Evolutionary conservation across 2,329 filamentous ascomycete genomes (phyloP).

Genomic region (Pseudogymnoascus sp.): DNA sequence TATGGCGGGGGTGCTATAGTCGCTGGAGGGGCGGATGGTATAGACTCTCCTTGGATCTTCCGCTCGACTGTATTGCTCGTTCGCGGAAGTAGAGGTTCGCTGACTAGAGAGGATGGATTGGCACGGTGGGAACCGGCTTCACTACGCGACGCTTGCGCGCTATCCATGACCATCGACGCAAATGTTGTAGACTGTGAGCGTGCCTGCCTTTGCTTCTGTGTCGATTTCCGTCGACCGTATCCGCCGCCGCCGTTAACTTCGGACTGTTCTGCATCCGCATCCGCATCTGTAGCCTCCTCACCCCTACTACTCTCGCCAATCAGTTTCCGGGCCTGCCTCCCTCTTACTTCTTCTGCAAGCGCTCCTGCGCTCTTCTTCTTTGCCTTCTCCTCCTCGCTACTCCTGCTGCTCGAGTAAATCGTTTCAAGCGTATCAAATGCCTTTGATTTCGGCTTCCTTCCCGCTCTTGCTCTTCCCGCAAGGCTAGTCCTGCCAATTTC

Average conservation of each 20-base stretch:
- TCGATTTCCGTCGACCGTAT: neutral
- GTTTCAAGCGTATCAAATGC: slow-evolving; percentile 58
- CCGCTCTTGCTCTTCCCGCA: slow-evolving; percentile 20
- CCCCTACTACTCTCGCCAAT: slow-evolving; percentile 14
- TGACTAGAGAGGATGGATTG: slow-evolving; percentile 39
- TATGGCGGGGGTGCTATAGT: slow-evolving; percentile 11
- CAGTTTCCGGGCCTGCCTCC: slow-evolving; percentile 37
- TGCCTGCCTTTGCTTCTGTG: slow-evolving; percentile 14
- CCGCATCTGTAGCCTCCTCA: slow-evolving; percentile 11
- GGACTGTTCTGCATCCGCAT: slow-evolving; percentile 13
- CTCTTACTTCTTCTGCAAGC: slow-evolving; percentile 47
- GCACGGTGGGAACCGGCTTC: slow-evolving; percentile 29
- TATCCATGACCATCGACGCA: slow-evolving; percentile 37
- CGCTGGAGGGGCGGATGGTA: slow-evolving; percentile 20
- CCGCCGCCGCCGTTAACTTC: neutral
- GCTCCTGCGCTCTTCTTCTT: slow-evolving; percentile 50
- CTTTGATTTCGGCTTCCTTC: slow-evolving; percentile 24
- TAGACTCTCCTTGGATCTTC: neutral
- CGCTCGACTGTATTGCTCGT: slow-evolving; percentile 37
- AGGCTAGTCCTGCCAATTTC: slow-evolving; percentile 15
- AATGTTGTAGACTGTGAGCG: slow-evolving; percentile 38
- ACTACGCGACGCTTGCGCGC: slow-evolving; percentile 29
- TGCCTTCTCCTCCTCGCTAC: slow-evolving; percentile 53
- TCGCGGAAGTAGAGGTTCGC: slow-evolving; percentile 50
- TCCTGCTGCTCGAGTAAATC: slow-evolving; percentile 59